Base-by-base conservation (phyloP, 768 basidiomycete species). In the Rickenella mellea region DNA sequence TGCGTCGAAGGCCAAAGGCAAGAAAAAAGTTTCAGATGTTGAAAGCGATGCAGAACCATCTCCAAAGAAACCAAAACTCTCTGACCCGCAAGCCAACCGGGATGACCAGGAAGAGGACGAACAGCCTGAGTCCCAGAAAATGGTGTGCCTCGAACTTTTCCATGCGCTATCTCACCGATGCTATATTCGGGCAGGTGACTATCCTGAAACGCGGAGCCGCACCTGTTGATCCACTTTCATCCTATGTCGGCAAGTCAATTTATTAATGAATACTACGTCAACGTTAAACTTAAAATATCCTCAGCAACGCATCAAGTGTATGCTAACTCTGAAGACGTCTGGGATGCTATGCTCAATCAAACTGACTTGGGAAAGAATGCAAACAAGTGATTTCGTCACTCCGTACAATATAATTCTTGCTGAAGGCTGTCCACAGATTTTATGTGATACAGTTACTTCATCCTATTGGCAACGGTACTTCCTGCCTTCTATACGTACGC, bases 261-360 rank as follows among this genome's bases (percentile, higher is more conserved):
- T 15, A 12, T 12, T 19, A 26, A 2, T 22, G 40, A n/a, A n/a
- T 21, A 10, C 35, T 26, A 27, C 41, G 10, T 14, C 29, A n/a
- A 10, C 20, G 11, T 27, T 27, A 10, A 21, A 5, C 15, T 26
- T 20, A 33, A 14, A 24, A 8, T 5, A 12, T n/a, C 9, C 31
- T 21, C 51, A 76, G 74, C 56, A 35, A 69, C 73, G 1, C 74
- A 77, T 50, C 65, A 75, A 52, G 76, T 78, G 5, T 73, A 67
- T 42, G 46, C 52, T 24, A 63, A 65, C 29, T 54, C 45, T 4
- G 67, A 69, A 38, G 56, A 53, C 11, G 60, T 66, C 9, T 78
- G 74, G 74, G 76, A 78, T 51, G 75, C 74, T 27, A 77, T 75
- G 71, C 65, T 77, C 42, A 78, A 77, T 54, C 76, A 77, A 51